Percentiles rank a stretch among this genome's conserved stretches.
phyloP scores from a whole-genome alignment of 805 yeast genomes.

The Komagataella pseudopastoris region DNA sequence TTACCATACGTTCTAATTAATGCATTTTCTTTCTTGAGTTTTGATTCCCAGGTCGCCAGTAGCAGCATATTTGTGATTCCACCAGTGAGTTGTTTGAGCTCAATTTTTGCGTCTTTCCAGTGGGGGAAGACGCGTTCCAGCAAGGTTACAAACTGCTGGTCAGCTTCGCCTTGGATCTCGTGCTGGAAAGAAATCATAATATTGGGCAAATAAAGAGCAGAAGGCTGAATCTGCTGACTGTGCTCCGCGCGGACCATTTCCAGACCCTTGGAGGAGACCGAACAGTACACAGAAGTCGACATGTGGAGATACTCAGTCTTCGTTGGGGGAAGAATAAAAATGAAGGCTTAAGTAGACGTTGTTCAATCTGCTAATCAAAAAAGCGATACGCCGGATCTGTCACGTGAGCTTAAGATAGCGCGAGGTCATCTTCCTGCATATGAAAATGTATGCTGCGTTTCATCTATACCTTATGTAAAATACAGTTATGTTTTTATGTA shows the following conservation, averaged over 20 bases:
- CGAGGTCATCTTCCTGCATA: background rate
- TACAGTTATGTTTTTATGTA: background rate
- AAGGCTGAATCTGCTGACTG: background rate
- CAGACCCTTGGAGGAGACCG: background rate
- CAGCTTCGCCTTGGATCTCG: background rate
- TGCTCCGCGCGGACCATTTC: background rate
- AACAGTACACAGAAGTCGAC: background rate
- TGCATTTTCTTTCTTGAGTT: slow-evolving; percentile 22
- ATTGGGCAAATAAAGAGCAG: background rate
- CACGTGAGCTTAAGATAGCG: background rate
- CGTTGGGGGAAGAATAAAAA: background rate
- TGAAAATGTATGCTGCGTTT: background rate
- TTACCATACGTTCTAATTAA: slow-evolving; percentile 63
- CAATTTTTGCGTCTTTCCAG: slow-evolving; percentile 17
- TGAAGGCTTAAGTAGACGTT: background rate
- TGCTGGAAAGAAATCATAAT: background rate
- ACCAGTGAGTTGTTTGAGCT: slow-evolving; percentile 36
- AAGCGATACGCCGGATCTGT: background rate
- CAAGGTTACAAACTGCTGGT: background rate
- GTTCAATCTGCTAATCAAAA: background rate
- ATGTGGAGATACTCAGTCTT: background rate
- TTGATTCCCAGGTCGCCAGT: slow-evolving; percentile 18
- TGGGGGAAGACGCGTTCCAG: slow-evolving; percentile 24
- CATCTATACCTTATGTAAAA: background rate
- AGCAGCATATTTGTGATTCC: slow-evolving; percentile 54